Evolutionary conservation across 768 basidiomycete species (phyloP).

Genomic region (Tephrocybe sp.): DNA sequence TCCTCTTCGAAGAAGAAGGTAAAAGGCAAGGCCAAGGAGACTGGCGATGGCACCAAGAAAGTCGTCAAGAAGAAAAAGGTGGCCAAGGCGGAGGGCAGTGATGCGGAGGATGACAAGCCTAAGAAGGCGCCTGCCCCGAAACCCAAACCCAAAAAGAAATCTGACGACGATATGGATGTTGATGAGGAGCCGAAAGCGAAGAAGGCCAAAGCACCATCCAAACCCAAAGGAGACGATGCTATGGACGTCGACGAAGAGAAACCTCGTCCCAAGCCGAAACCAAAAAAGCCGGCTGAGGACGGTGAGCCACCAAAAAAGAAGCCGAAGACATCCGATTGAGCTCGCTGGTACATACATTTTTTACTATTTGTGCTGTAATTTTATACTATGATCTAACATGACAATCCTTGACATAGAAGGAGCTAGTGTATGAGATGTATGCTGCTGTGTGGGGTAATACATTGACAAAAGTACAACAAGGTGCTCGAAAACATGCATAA

Average conservation of each 20-base stretch:
- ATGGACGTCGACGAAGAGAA: conserved; percentile 48
- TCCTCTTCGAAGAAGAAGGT: conserved; percentile 39
- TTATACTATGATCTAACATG: conserved; percentile 14
- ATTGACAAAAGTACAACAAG: conserved; percentile 9
- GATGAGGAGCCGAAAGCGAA: conserved; percentile 34
- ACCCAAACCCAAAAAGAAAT: conserved; percentile 44
- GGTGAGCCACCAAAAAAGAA: conserved; percentile 71
- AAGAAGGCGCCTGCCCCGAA: conserved; percentile 43
- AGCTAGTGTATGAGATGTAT: conserved; percentile 1
- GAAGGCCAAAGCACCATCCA: conserved; percentile 37
- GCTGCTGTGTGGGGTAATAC: neutral
- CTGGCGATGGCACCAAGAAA: conserved; percentile 34
- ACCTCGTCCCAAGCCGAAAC: conserved; percentile 42
- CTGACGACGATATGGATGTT: conserved; percentile 45
- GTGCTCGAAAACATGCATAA: neutral
- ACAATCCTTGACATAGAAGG: conserved; percentile 4
- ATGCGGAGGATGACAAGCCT: conserved; percentile 46
- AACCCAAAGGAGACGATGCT: conserved; percentile 33
- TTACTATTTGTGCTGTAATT: conserved; percentile 14
- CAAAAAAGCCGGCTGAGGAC: conserved; percentile 37
- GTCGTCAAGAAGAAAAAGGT: conserved; percentile 33
- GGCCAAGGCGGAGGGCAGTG: conserved; percentile 41
- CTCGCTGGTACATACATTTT: conserved; percentile 9
- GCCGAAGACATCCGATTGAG: conserved; percentile 51
- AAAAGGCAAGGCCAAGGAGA: conserved; percentile 42